Conservation (phyloP, 2,329 filamentous ascomycete species). For the Diaporthe humulicola region DNA sequence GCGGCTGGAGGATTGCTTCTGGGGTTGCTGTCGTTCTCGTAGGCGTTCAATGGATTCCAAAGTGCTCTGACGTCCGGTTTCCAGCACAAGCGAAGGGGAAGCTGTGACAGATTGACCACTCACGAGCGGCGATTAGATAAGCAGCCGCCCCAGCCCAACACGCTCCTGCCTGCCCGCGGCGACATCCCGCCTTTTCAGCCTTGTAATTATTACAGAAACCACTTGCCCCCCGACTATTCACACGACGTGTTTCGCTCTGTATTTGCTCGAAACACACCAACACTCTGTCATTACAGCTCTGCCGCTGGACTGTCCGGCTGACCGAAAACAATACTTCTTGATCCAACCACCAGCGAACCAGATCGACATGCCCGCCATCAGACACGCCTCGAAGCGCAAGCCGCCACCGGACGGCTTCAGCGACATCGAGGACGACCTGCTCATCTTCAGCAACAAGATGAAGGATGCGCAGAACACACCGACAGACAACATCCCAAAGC, state of each 20-base stretch:
- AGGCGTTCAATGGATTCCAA: slow-evolving; percentile 40
- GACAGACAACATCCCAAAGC: slow-evolving; percentile 82
- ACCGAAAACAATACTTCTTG: not conserved
- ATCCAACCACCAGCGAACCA: not conserved
- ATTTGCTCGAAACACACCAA: slow-evolving; percentile 1
- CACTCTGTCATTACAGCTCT: not conserved
- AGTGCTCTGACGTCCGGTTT: slow-evolving; percentile 35
- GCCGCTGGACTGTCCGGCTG: not conserved
- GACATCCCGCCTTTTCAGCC: slow-evolving; percentile 5
- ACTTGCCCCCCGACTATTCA: not conserved
- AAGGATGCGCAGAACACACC: slow-evolving; percentile 94
- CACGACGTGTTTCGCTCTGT: not conserved
- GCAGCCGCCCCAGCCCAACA: not conserved
- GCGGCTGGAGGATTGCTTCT: slow-evolving; percentile 59
- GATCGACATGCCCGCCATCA: slow-evolving; percentile 78
- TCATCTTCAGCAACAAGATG: slow-evolving; percentile 92
- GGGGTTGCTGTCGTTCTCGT: slow-evolving; percentile 49
- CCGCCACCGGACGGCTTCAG: slow-evolving; percentile 88
- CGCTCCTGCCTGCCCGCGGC: slow-evolving; percentile 21
- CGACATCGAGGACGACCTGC: slow-evolving; percentile 88
- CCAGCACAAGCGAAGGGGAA: slow-evolving; percentile 15
- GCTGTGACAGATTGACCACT: slow-evolving; percentile 28
- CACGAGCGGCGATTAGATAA: slow-evolving; percentile 41
- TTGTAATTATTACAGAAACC: slow-evolving; percentile 1
- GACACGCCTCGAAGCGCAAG: slow-evolving; percentile 82